Evolutionary conservation across 2,329 filamentous ascomycete species (phyloP), one percentile per base, ranked within the genome.

Genomic region (Xylariaceae sp.): DNA sequence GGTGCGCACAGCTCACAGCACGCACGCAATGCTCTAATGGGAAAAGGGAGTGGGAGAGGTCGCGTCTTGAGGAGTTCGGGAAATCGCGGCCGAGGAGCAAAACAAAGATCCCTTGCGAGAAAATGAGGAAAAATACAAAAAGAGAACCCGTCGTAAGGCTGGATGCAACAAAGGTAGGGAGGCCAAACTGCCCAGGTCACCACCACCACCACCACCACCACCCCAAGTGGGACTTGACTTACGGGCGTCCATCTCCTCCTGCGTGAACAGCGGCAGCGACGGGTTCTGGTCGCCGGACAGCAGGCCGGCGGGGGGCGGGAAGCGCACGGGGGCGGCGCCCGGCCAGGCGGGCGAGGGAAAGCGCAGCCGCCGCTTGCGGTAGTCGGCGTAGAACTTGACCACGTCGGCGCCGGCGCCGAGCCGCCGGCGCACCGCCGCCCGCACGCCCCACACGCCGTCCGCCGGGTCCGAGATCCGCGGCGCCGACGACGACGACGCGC

Each of bases 351-450:
- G 39, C 16, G 35, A 28, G 7, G 65, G 66, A 28, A 59, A 68
- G 3, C 65, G 56, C 55, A 69, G 56, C 1, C 58, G 51, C 32
- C 61, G 56, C 17, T 65, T 56, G 3, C 64, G 53, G 43, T 70
- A 70, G 42, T 72, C 68, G 12, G 63, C 67, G 37, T 67, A 72
- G 47, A 71, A 64, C 50, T 71, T 71, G 53, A 72, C 58, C 13
- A 72, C 38, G 38, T 72, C 68, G 1, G 67, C 68, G 1, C 67
- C 67, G 2, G 64, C 67, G 0, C 59, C 66, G 3, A 69, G 49
- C 2, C 68, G 57, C 11, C 66, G 51, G 11, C 68, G 56, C 11
- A 72, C 67, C 0, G 66, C 68, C 2, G 56, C 54, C 2, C 66
- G 53, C 3, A 67, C 61, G 2, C 61, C 67, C 3, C 61, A 60